Conservation (phyloP, 2,329 filamentous ascomycete genomes). For the Neocucurbitaria cava region DNA sequence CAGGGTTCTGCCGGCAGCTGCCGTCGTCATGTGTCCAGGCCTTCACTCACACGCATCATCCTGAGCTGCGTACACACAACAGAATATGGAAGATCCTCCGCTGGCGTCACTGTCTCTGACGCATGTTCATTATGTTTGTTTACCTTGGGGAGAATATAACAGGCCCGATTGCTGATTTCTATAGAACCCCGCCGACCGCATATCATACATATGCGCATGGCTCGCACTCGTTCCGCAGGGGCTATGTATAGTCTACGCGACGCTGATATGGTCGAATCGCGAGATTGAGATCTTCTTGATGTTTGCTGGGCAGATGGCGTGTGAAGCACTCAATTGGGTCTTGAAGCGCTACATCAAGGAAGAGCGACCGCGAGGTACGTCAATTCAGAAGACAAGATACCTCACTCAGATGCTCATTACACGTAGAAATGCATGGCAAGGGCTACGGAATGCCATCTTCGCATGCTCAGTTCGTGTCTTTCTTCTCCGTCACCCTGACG, state of each 20-base stretch:
- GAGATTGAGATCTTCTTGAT: conserved; percentile 89
- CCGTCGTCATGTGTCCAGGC: conserved; percentile 14
- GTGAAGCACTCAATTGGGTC: conserved; percentile 88
- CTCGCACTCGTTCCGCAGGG: conserved; percentile 93
- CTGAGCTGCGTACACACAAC: neutral
- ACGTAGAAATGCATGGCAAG: conserved; percentile 75
- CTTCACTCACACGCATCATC: neutral
- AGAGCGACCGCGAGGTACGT: conserved; percentile 79
- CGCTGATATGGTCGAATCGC: conserved; percentile 87
- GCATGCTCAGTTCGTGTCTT: conserved; percentile 93
- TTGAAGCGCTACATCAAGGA: conserved; percentile 93
- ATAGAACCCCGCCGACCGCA: conserved; percentile 81
- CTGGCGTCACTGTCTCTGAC: conserved; percentile 92
- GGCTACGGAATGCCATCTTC: conserved; percentile 98
- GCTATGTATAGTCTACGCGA: conserved; percentile 87
- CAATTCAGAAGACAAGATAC: neutral
- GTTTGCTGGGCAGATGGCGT: conserved; percentile 89
- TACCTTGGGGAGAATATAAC: neutral
- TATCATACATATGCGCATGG: conserved; percentile 91
- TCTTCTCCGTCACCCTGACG: conserved; percentile 83
- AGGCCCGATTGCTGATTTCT: conserved; percentile 21
- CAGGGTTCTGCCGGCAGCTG: conserved; percentile 7
- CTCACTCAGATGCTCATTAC: conserved; percentile 2
- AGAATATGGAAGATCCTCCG: conserved; percentile 60
- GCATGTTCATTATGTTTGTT: conserved; percentile 89